These are phyloP conservation scores for Chlorella sp. DNA, from an alignment of 139 green algal species.

Conservation along the genomic window DNA sequence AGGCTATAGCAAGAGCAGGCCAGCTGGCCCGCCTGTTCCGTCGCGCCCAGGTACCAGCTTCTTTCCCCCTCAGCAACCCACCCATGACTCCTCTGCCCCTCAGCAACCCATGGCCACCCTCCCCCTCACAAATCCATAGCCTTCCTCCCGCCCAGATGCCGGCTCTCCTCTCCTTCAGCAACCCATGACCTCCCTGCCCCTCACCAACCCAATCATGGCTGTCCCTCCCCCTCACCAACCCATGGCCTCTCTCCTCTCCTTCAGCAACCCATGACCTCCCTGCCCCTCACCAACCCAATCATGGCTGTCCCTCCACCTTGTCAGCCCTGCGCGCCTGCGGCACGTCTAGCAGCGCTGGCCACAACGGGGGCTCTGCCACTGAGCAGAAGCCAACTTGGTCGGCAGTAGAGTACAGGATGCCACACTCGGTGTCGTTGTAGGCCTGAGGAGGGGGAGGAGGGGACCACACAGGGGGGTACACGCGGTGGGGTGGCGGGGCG, in stretches of 20 bases:
- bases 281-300: too few relatives aligned
- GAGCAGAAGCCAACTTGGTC: constrained; percentile 65
- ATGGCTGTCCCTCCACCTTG: too few relatives aligned
- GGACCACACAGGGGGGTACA: background rate
- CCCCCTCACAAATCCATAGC: too few relatives aligned
- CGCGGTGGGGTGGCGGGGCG: background rate
- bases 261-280: background rate
- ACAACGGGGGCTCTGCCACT: constrained; percentile 58
- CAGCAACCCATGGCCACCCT: background rate
- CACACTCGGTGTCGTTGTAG: constrained; percentile 58
- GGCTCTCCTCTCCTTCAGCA: background rate
- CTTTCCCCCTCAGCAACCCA: background rate
- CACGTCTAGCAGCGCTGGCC: constrained; percentile 61
- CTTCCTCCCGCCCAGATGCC: too few relatives aligned
- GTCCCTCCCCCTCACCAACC: too few relatives aligned
- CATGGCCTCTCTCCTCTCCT: background rate
- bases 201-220: too few relatives aligned
- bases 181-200: background rate
- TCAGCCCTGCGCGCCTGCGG: background rate
- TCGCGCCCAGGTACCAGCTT: too few relatives aligned
- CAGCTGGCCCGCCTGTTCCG: background rate
- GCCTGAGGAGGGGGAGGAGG: constrained; percentile 20
- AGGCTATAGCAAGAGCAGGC: too few relatives aligned
- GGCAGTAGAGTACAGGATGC: constrained; percentile 62
- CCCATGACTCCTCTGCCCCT: too few relatives aligned